phyloP scores from a whole-genome alignment of 2,329 filamentous ascomycete species.

The Alternaria consortialis region DNA sequence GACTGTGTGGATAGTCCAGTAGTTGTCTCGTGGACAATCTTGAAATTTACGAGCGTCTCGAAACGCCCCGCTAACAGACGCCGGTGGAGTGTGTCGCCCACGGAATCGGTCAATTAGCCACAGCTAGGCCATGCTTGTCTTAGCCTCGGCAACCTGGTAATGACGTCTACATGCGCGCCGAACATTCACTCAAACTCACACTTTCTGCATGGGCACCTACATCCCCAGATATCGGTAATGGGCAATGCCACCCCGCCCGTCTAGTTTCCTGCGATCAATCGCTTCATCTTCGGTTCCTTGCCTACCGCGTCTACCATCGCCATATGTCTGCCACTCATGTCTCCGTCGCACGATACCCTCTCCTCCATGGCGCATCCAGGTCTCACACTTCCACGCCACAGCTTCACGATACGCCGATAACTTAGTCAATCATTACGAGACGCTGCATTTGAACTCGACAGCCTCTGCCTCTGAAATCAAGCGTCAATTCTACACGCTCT shows the following conservation, averaged over 20 bases:
- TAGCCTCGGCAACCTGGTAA: slow-evolving; percentile 18
- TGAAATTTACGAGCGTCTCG: slow-evolving; percentile 26
- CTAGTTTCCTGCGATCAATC: slow-evolving; percentile 23
- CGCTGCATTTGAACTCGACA: slow-evolving; percentile 73
- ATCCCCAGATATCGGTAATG: slow-evolving; percentile 19
- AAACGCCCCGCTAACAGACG: slow-evolving; percentile 19
- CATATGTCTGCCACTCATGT: slow-evolving; percentile 33
- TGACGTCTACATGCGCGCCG: slow-evolving; percentile 38
- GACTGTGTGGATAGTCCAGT: slow-evolving; percentile 9
- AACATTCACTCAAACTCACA: slow-evolving; percentile 17
- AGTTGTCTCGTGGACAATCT: slow-evolving; percentile 14
- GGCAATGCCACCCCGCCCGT: slow-evolving; percentile 41
- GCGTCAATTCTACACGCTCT: slow-evolving; percentile 90
- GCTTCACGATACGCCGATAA: slow-evolving; percentile 47
- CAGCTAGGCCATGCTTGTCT: slow-evolving; percentile 10
- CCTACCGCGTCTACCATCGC: background rate
- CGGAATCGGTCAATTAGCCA: slow-evolving; percentile 22
- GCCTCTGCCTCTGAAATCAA: slow-evolving; percentile 84
- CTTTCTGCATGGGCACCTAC: slow-evolving; percentile 6
- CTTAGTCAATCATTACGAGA: slow-evolving; percentile 78
- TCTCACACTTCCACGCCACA: slow-evolving; percentile 58
- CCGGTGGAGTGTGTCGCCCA: slow-evolving; percentile 16
- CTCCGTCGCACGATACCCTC: slow-evolving; percentile 17
- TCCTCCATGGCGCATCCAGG: slow-evolving; percentile 19
- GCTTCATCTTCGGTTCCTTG: slow-evolving; percentile 4